Evolutionary conservation across 2,329 filamentous ascomycete genomes (phyloP).

Genomic region (Alternaria consortialis): DNA sequence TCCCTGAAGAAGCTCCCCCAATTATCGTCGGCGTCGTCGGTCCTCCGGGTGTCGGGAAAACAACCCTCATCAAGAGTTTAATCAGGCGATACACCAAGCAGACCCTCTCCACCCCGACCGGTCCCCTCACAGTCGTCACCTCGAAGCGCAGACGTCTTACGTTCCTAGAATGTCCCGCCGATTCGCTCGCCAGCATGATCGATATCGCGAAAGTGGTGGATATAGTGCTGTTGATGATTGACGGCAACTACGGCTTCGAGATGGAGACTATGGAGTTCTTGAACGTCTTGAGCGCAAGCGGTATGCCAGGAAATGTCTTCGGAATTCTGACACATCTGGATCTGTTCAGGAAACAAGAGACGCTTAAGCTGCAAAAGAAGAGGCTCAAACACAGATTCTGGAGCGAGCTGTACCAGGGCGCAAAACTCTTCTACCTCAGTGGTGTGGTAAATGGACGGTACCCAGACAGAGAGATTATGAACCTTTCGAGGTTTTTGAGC

Average conservation of each 20-base stretch:
- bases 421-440: slow-evolving; percentile 95
- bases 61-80: slow-evolving; percentile 92
- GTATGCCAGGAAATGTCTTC: slow-evolving; percentile 99
- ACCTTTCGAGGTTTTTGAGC: slow-evolving; percentile 90
- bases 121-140: slow-evolving; percentile 94
- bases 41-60: slow-evolving; percentile 93
- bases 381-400: slow-evolving; percentile 93
- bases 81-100: slow-evolving; percentile 96
- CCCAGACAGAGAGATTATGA: slow-evolving; percentile 95
- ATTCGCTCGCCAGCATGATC: slow-evolving; percentile 95
- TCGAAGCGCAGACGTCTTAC: slow-evolving; percentile 95
- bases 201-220: slow-evolving; percentile 97
- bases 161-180: slow-evolving; percentile 93
- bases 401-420: slow-evolving; percentile 96
- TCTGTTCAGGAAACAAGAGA: slow-evolving; percentile 91
- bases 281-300: slow-evolving; percentile 89
- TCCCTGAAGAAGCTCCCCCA: slow-evolving; percentile 94
- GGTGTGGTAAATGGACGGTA: slow-evolving; percentile 97
- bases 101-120: slow-evolving; percentile 85
- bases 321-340: slow-evolving; percentile 96
- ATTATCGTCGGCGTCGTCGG: slow-evolving; percentile 94
- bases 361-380: slow-evolving; percentile 94
- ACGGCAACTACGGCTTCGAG: slow-evolving; percentile 98
- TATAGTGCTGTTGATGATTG: slow-evolving; percentile 96
- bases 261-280: slow-evolving; percentile 99